phyloP scores from a whole-genome alignment of 371 early-diverging fungal species.

The Parasitella parasitica region DNA sequence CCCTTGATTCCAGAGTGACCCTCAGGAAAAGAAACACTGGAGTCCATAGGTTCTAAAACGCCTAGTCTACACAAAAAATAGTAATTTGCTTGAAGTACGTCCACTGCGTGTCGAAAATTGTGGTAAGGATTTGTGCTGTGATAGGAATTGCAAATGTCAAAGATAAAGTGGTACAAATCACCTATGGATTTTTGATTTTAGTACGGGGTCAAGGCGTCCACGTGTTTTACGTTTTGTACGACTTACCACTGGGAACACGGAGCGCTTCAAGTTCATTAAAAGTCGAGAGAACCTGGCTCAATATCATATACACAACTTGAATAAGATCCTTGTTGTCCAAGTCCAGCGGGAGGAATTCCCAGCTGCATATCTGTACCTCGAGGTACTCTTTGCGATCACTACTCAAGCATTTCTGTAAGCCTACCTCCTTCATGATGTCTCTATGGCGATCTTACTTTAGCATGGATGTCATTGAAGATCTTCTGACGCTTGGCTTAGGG shows the following conservation, averaged over 20 bases:
- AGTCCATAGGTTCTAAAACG: constrained; percentile 40
- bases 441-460: constrained; percentile 10
- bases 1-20: constrained; percentile 2
- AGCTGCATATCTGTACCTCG: constrained; percentile 50
- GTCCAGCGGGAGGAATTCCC: constrained; percentile 68
- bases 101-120: constrained; percentile 85
- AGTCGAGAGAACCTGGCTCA: constrained; percentile 54
- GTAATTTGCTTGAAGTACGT: constrained; percentile 81
- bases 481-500: constrained; percentile 25
- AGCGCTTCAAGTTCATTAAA: constrained; percentile 56
- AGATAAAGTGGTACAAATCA: constrained; percentile 60
- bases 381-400: constrained; percentile 46
- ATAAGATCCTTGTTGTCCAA: constrained; percentile 59
- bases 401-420: not conserved
- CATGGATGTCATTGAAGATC: constrained; percentile 24
- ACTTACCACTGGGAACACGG: constrained; percentile 58
- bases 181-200: constrained; percentile 31
- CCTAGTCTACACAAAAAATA: constrained; percentile 73
- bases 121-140: constrained; percentile 82
- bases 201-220: constrained; percentile 20
- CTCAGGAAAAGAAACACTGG: not conserved
- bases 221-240: constrained; percentile 6
- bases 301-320: constrained; percentile 61
- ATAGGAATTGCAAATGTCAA: constrained; percentile 70
- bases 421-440: not conserved